Evolutionary conservation across 1,284 basidiomycete species (phyloP).

Genomic region (Malassezia globosa): DNA sequence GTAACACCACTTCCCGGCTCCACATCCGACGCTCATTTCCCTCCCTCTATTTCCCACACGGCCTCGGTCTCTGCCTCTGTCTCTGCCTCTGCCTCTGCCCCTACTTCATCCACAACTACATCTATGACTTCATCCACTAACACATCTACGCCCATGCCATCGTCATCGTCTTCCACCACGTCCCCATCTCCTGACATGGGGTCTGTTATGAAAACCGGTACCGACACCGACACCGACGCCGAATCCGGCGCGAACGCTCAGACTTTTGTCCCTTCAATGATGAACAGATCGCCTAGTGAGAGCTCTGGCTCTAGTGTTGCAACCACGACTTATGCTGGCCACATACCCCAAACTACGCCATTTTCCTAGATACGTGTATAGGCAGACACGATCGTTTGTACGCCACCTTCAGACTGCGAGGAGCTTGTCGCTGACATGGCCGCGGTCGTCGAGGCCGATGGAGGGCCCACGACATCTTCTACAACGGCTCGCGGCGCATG

Average conservation of each 20-base stretch:
- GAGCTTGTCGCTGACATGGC: not conserved
- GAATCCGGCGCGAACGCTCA: not conserved
- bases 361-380: constrained; percentile 15
- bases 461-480: not conserved
- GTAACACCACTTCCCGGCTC: not conserved
- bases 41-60: no score
- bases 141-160: no score
- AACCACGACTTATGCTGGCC: not conserved
- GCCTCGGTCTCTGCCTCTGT: no score
- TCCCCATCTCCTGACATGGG: no score
- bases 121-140: no score
- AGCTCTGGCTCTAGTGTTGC: no score
- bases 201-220: no score
- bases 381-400: constrained; percentile 11
- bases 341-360: not conserved
- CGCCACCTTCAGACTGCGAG: not conserved
- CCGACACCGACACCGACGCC: constrained; percentile 1
- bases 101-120: no score
- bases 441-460: not conserved
- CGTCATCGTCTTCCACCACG: no score
- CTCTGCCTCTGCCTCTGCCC: no score
- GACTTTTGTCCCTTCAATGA: not conserved
- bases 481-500: constrained; percentile 7
- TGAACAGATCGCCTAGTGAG: not conserved
- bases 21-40: no score